These are phyloP conservation scores for Roridomyces roridus DNA, from an alignment of 768 basidiomycete species.

Conservation along the genomic window DNA sequence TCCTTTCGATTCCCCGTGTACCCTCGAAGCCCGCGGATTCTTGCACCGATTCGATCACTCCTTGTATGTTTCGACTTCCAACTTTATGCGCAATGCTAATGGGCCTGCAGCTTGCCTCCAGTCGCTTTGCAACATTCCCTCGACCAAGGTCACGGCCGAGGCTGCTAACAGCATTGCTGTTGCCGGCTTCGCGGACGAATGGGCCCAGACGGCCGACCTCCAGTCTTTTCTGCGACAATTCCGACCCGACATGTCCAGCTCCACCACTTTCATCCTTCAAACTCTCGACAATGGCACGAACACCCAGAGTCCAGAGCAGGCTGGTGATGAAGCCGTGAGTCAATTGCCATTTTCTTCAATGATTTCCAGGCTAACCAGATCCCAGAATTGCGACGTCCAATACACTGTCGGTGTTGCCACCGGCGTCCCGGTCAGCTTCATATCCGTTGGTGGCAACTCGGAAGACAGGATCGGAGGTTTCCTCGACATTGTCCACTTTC, in stretches of 20 bases:
- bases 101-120: conserved; percentile 28
- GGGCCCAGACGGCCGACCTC: no score
- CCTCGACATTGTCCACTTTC: conserved; percentile 65
- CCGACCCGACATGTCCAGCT: conserved; percentile 24
- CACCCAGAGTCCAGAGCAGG: background rate
- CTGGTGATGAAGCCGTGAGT: conserved; percentile 33
- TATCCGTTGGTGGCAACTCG: conserved; percentile 35
- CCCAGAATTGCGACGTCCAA: conserved; percentile 8
- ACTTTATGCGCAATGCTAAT: no score
- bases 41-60: background rate
- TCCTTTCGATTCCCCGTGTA: conserved; percentile 1
- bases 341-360: no score
- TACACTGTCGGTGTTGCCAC: conserved; percentile 25
- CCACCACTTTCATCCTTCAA: conserved; percentile 27
- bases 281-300: conserved; percentile 32
- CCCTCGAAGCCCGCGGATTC: background rate
- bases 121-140: conserved; percentile 34
- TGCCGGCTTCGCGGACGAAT: no score
- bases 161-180: background rate
- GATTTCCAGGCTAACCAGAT: background rate
- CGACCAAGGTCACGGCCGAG: conserved; percentile 27
- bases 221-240: conserved; percentile 24
- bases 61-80: no score
- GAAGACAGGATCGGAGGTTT: conserved; percentile 43
- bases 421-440: conserved; percentile 35